phyloP scores from a whole-genome alignment of 1,284 basidiomycete genomes.

The Mycosarcoma mackinlayi region DNA sequence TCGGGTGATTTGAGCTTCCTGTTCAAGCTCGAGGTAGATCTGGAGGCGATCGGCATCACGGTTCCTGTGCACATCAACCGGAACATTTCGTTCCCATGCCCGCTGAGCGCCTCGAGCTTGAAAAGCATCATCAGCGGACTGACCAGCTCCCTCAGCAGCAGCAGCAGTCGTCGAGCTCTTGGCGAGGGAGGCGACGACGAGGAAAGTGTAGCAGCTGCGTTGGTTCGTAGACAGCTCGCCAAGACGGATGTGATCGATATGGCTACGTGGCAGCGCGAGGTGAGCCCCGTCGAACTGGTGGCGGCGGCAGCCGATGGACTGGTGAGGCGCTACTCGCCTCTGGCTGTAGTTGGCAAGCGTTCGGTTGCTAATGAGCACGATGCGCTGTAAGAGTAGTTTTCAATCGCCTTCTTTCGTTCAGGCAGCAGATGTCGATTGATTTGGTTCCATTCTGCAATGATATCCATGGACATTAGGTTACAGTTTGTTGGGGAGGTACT shows the following conservation, averaged over 20 bases:
- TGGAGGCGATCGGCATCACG: conserved; percentile 50
- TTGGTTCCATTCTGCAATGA: conserved; percentile 19
- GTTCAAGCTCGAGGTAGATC: conserved; percentile 50
- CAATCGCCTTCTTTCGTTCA: not conserved
- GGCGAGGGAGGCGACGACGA: conserved; percentile 1
- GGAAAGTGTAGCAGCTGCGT: conserved; percentile 1
- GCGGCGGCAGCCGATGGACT: conserved; percentile 31
- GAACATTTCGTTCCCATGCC: conserved; percentile 52
- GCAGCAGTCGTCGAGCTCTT: conserved; percentile 5
- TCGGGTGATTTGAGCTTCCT: conserved; percentile 42
- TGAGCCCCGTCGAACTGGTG: conserved; percentile 23
- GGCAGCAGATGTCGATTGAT: not conserved
- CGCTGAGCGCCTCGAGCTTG: conserved; percentile 27
- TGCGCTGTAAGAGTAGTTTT: conserved; percentile 15
- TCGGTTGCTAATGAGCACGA: conserved; percentile 26
- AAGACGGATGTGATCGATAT: conserved; percentile 22
- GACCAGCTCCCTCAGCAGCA: conserved; percentile 9
- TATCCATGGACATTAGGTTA: conserved; percentile 32
- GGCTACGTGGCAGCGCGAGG: conserved; percentile 19
- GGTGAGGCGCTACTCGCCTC: conserved; percentile 20
- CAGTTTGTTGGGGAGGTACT: not conserved
- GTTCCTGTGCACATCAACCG: conserved; percentile 47
- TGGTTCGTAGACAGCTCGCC: conserved; percentile 17
- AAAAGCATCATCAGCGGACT: conserved; percentile 20
- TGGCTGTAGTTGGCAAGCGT: not conserved